Percentiles rank a stretch among this genome's conserved stretches.
Evolutionary conservation across 2,329 filamentous ascomycete species (phyloP).

Genomic region (Beauveria medogensis): DNA sequence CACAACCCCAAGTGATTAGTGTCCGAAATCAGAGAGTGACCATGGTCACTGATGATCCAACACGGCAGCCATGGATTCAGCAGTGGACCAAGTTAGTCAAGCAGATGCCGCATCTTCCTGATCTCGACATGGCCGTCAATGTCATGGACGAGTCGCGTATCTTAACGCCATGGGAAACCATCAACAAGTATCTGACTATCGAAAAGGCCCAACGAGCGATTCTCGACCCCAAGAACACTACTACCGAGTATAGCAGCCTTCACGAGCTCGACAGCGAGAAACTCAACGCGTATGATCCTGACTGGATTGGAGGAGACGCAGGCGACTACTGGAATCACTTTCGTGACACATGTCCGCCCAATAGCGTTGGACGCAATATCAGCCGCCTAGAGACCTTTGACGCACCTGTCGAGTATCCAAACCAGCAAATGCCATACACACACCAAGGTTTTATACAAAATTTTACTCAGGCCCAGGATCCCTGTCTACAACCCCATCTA

Average conservation of each 20-base stretch:
- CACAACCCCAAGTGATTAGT: slow-evolving; percentile 20
- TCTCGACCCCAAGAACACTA: slow-evolving; percentile 32
- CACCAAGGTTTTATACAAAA: slow-evolving; percentile 43
- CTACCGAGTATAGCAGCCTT: slow-evolving; percentile 29
- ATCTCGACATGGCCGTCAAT: slow-evolving; percentile 49
- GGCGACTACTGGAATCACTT: slow-evolving; percentile 41
- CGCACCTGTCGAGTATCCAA: slow-evolving; percentile 21
- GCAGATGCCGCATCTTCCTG: slow-evolving; percentile 33
- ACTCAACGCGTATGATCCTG: slow-evolving; percentile 24
- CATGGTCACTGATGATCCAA: not conserved
- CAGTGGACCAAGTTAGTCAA: slow-evolving; percentile 9
- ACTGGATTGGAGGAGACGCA: slow-evolving; percentile 31
- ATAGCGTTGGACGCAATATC: slow-evolving; percentile 33
- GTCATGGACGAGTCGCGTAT: slow-evolving; percentile 43
- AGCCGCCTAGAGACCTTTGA: slow-evolving; percentile 21
- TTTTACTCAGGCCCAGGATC: slow-evolving; percentile 45
- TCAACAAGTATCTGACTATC: slow-evolving; percentile 24
- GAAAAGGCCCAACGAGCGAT: slow-evolving; percentile 15
- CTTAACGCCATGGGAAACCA: slow-evolving; percentile 42
- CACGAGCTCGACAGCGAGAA: slow-evolving; percentile 17
- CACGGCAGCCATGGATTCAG: slow-evolving; percentile 1
- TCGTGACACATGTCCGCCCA: slow-evolving; percentile 39
- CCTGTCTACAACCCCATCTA: slow-evolving; percentile 45
- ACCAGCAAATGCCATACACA: slow-evolving; percentile 18
- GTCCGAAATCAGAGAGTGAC: not conserved